These are phyloP conservation scores for Balansia obtecta DNA, from an alignment of 2,329 filamentous ascomycete genomes.

Conservation along the genomic window DNA sequence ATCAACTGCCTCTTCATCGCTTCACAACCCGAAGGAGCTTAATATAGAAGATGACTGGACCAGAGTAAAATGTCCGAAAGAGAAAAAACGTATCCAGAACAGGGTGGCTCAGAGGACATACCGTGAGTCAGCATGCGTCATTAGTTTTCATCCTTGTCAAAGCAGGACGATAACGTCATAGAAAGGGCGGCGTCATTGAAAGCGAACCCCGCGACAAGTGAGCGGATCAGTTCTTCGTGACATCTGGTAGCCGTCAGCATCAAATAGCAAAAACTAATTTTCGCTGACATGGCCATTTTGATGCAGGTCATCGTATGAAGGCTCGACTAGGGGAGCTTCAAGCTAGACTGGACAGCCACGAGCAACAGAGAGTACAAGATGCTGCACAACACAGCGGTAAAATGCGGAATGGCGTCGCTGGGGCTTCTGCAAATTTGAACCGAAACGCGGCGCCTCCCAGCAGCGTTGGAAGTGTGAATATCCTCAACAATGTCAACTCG, in stretches of 20 bases:
- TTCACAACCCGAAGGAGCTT: conserved; percentile 5
- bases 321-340: conserved; percentile 18
- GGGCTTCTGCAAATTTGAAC: not conserved
- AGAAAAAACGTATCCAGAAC: conserved; percentile 10
- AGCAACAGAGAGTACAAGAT: conserved; percentile 9
- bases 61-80: conserved; percentile 7
- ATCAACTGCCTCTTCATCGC: not conserved
- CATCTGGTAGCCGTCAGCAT: too few species aligned
- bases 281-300: not conserved
- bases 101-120: conserved; percentile 13
- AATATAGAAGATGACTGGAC: conserved; percentile 9
- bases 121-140: conserved; percentile 13
- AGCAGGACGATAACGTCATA: not conserved
- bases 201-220: too few species aligned
- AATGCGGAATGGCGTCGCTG: not conserved
- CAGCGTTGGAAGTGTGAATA: not conserved
- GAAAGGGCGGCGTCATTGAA: too few species aligned
- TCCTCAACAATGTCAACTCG: not conserved
- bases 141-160: not conserved
- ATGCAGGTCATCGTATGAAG: conserved; percentile 20
- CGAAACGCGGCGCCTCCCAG: not conserved
- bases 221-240: too few species aligned
- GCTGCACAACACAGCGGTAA: not conserved
- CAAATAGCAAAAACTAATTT: not conserved
- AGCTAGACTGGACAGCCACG: conserved; percentile 17